Evolutionary conservation across 2,329 filamentous ascomycete species (phyloP), one percentile per base, ranked within the genome.

Genomic region (Salinomyces thailandicus): DNA sequence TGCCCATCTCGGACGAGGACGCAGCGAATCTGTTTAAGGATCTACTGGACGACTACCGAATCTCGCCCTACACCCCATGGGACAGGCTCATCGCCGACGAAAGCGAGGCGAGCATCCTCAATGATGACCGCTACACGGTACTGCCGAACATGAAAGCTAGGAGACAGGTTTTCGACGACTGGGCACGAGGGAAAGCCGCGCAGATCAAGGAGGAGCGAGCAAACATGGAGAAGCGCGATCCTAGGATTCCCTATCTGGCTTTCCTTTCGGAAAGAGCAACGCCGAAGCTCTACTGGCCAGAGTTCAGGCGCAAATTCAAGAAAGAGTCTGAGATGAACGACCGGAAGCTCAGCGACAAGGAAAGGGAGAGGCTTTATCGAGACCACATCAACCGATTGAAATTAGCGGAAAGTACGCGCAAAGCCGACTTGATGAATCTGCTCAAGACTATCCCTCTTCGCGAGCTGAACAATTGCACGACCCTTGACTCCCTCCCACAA

Each of bases 211-310:
- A 83, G 48, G 73, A 74, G 51, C 79, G 83, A 39, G 80, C 79
- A 16, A 78, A 72, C 43, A 75, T 86, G 54, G 81, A 82, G 59
- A 89, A 85, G 64, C 75, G 76, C 45, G 86, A 96, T 52, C 89
- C 91, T 1, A 71, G 73, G 31, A 81, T 94, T 46, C 77, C 80
- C 1, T 98, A 93, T 58, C 64, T 96, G 42, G 72, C 74, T 0
- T 81, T 98, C 45, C 67, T 98, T 18, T 77, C 89, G 45, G 75
- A 80, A 33, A 75, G 85, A 48, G 89, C 87, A 0, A 91, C 80
- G 0, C 81, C 85, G 0, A 96, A 94, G 62, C 71, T 98, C 1
- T 98, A 93, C 67, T 98, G 91, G 91, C 81, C 85, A 0, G 91
- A 98, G 57, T 98, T 98, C 62, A 85, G 84, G 51, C 72, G 91